phyloP scores from a whole-genome alignment of 169 alveolate genomes.

The Babesia divergens region DNA sequence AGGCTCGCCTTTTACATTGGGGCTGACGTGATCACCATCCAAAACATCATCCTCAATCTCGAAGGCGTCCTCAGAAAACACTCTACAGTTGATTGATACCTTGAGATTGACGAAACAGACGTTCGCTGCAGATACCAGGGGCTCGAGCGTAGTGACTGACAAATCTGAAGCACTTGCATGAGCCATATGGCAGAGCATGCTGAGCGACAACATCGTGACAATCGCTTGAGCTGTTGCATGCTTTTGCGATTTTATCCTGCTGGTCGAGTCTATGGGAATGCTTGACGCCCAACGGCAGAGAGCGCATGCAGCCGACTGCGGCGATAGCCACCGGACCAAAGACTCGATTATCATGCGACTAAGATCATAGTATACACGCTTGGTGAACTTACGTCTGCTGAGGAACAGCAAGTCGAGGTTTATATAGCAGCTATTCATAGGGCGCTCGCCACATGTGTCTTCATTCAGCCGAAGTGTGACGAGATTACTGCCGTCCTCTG shows the following conservation, averaged over 20 bases:
- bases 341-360: conserved; percentile 30
- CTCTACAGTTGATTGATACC: conserved; percentile 5
- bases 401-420: conserved; percentile 12
- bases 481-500: neutral
- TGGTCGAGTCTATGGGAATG: conserved; percentile 44
- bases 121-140: conserved; percentile 49
- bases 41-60: neutral
- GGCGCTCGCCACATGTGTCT: neutral
- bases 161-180: neutral
- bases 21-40: neutral
- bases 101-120: conserved; percentile 43
- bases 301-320: conserved; percentile 23
- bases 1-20: neutral
- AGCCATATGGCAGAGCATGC: conserved; percentile 12
- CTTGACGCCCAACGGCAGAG: conserved; percentile 39
- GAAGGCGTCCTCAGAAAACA: neutral
- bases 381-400: conserved; percentile 23
- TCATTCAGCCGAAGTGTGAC: neutral
- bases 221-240: conserved; percentile 33
- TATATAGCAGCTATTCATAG: neutral
- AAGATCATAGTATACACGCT: conserved; percentile 8
- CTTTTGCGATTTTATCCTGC: conserved; percentile 41
- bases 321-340: conserved; percentile 26
- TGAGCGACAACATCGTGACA: conserved; percentile 11
- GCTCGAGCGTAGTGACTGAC: conserved; percentile 8